These are phyloP conservation scores for Linum trigynum DNA, from an alignment of 345 rosid species.

Conservation along the genomic window DNA sequence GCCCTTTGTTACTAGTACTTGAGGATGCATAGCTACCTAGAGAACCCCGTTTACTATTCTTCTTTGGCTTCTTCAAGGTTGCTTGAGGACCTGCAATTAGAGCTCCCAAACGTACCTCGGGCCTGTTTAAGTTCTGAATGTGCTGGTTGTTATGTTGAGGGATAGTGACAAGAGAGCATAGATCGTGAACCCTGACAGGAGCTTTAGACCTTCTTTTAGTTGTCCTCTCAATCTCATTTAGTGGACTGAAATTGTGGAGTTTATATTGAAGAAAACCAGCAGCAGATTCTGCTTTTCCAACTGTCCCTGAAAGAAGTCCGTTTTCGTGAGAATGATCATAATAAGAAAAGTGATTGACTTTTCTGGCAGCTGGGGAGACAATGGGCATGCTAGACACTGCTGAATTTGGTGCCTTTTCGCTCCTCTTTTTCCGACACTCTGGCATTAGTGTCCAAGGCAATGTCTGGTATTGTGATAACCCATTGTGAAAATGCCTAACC, in stretches of 20 bases:
- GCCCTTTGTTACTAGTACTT: conserved; percentile 19
- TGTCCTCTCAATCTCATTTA: conserved; percentile 26
- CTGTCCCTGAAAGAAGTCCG: conserved; percentile 14
- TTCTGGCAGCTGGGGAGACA: conserved; percentile 11
- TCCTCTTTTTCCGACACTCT: conserved; percentile 36
- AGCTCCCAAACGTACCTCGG: conserved; percentile 26
- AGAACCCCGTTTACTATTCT: conserved; percentile 33
- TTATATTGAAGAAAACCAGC: conserved; percentile 15
- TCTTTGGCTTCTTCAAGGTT: conserved; percentile 34
- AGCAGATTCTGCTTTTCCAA: conserved; percentile 15
- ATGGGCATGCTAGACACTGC: conserved; percentile 28
- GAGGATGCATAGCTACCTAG: conserved; percentile 21
- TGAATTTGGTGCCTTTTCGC: conserved; percentile 32
- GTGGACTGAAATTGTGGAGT: conserved; percentile 22
- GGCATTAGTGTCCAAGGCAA: conserved; percentile 23
- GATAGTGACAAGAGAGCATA: conserved; percentile 34
- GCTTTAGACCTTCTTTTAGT: conserved; percentile 49
- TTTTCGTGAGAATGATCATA: conserved; percentile 14
- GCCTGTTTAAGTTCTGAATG: conserved; percentile 12
- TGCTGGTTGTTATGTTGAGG: conserved; percentile 14
- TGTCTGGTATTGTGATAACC: conserved; percentile 26
- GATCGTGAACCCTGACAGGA: conserved; percentile 30
- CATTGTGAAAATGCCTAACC: conserved; percentile 27
- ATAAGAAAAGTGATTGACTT: conserved; percentile 12
- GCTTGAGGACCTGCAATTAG: conserved; percentile 24